These are phyloP conservation scores for Polytrichum formosum DNA, from an alignment of 225 moss, liverwort and hornwort species.

Conservation along the genomic window DNA sequence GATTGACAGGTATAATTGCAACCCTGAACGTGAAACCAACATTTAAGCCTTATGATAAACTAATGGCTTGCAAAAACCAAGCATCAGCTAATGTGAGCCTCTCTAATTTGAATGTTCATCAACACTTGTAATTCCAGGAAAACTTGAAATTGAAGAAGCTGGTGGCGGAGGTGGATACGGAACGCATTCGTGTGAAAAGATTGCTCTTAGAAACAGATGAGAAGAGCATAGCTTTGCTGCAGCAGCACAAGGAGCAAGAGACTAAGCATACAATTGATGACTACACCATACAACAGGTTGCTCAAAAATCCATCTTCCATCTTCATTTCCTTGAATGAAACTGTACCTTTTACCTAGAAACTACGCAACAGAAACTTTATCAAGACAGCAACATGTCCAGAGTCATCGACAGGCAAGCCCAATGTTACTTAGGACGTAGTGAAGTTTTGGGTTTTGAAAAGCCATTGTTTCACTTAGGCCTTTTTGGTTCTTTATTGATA, in stretches of 20 bases:
- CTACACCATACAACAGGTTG: conserved; percentile 24
- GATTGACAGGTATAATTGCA: no score
- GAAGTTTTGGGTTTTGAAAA: no score
- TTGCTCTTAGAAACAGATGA: conserved; percentile 56
- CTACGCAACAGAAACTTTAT: neutral
- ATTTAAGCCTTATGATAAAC: no score
- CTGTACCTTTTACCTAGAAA: neutral
- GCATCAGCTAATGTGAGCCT: no score
- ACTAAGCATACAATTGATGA: conserved; percentile 24
- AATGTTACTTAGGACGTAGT: no score
- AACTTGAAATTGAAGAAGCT: conserved; percentile 61
- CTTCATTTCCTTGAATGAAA: neutral
- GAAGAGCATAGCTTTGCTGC: conserved; percentile 53
- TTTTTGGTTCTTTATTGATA: no score
- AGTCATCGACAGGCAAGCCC: no score
- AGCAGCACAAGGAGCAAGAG: conserved; percentile 59
- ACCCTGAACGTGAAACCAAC: no score
- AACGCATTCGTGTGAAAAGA: conserved; percentile 35
- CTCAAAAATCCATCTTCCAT: neutral
- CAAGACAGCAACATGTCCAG: no score
- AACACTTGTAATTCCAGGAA: conserved; percentile 24
- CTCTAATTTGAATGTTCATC: neutral
- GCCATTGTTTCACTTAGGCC: no score
- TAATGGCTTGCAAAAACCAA: no score
- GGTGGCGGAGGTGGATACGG: conserved; percentile 61